Conservation (phyloP, 768 basidiomycete species). For the Mycena sanguinolenta region DNA sequence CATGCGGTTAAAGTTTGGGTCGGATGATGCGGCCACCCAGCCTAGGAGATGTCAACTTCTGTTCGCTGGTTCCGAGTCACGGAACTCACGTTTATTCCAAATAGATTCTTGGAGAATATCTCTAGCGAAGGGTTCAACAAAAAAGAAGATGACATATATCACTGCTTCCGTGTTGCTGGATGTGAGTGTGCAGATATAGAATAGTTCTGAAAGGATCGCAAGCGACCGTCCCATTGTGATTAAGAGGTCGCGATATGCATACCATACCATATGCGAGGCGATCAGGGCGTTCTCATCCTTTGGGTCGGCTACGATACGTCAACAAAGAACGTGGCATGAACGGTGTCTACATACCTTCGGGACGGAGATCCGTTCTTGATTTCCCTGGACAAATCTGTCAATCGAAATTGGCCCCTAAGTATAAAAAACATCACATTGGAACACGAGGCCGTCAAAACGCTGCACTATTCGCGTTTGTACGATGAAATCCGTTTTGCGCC, state of each 20-base stretch:
- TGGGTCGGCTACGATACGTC: neutral
- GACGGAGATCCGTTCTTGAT: neutral
- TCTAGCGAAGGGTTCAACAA: constrained; percentile 4
- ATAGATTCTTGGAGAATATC: neutral
- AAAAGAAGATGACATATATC: neutral
- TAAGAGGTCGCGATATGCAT: constrained; percentile 7
- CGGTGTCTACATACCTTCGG: neutral
- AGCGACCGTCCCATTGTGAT: neutral
- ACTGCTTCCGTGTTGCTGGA: neutral
- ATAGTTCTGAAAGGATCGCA: constrained; percentile 5
- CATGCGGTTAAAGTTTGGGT: constrained; percentile 20
- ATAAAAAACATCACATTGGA: neutral
- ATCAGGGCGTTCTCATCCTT: neutral
- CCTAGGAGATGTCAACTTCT: neutral
- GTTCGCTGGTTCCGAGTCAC: no score
- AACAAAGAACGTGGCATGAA: neutral
- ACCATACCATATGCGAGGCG: neutral
- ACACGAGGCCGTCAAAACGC: constrained; percentile 13
- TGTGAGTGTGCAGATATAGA: constrained; percentile 5
- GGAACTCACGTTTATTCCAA: constrained; percentile 4
- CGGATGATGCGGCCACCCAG: constrained; percentile 9
- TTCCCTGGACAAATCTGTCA: constrained; percentile 1
- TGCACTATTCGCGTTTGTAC: constrained; percentile 16
- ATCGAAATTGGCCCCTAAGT: neutral
- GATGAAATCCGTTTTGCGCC: constrained; percentile 6